Percentiles rank a stretch among this genome's conserved stretches.
Conservation (phyloP, 148 eudicot species). For the Rhododendron henanense region DNA sequence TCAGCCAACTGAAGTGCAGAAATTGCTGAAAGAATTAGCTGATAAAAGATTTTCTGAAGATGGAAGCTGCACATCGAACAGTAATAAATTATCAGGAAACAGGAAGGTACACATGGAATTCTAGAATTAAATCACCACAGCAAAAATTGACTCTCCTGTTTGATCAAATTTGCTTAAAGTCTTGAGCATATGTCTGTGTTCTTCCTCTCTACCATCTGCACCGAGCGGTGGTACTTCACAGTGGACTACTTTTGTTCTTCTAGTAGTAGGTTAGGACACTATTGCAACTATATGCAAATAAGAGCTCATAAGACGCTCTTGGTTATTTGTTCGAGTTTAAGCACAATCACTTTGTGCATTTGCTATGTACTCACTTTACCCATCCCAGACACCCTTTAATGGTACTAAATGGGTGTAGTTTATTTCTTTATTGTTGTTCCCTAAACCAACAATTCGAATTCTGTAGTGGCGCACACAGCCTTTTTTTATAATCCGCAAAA, state of each 20-base stretch:
- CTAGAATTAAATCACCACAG: background rate
- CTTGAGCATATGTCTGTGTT: background rate
- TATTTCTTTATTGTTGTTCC: background rate
- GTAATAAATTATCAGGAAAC: slow-evolving; percentile 33
- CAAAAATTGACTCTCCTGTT: slow-evolving; percentile 2
- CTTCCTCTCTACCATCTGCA: background rate
- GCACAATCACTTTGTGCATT: background rate
- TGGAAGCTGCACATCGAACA: slow-evolving; percentile 13
- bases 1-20: slow-evolving; percentile 65
- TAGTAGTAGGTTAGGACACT: slow-evolving; percentile 3
- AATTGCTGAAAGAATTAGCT: slow-evolving; percentile 64
- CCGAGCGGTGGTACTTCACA: background rate
- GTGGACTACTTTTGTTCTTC: background rate
- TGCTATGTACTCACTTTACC: background rate
- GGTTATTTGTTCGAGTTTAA: background rate
- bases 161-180: slow-evolving; percentile 5
- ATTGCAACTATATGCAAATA: background rate
- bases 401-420: background rate
- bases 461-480: background rate
- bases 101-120: slow-evolving; percentile 42
- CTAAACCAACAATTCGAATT: background rate
- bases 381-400: background rate
- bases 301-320: background rate
- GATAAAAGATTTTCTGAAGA: slow-evolving; percentile 74
- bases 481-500: too few relatives aligned